These are phyloP conservation scores for Mucor saturninus DNA, from an alignment of 371 early-diverging fungal species.

Conservation along the genomic window DNA sequence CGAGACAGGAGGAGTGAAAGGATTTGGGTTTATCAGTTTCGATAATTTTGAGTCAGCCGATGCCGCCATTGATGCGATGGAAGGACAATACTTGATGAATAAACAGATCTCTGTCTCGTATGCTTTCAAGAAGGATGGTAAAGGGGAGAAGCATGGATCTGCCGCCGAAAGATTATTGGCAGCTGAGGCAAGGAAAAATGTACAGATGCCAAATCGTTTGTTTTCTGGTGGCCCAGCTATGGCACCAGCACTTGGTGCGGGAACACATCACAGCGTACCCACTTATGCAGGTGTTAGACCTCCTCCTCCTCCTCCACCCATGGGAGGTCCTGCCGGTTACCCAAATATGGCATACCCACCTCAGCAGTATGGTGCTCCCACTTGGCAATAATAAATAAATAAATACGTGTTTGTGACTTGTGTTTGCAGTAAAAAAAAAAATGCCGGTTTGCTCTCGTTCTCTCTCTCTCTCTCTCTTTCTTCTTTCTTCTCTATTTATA, in stretches of 20 bases:
- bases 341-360: conserved; percentile 25
- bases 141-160: conserved; percentile 97
- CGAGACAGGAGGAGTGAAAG: conserved; percentile 87
- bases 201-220: conserved; percentile 70
- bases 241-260: conserved; percentile 26
- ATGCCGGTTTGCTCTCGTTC: conserved; percentile 1
- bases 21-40: conserved; percentile 94
- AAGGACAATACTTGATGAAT: conserved; percentile 94
- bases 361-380: conserved; percentile 8
- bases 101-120: conserved; percentile 91
- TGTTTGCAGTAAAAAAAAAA: background rate
- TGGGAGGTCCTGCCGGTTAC: conserved; percentile 23
- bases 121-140: conserved; percentile 98
- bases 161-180: conserved; percentile 97
- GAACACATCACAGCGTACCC: conserved; percentile 17
- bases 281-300: conserved; percentile 31
- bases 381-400: conserved; percentile 16
- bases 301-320: conserved; percentile 46
- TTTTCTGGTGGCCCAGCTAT: conserved; percentile 64
- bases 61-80: conserved; percentile 96
- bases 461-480: background rate
- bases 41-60: conserved; percentile 96
- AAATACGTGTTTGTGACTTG: background rate
- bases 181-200: conserved; percentile 84
- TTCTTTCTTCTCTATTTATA: background rate